Base-by-base conservation (phyloP, 2,329 filamentous ascomycete species). In the Rasamsonia emersonii region DNA sequence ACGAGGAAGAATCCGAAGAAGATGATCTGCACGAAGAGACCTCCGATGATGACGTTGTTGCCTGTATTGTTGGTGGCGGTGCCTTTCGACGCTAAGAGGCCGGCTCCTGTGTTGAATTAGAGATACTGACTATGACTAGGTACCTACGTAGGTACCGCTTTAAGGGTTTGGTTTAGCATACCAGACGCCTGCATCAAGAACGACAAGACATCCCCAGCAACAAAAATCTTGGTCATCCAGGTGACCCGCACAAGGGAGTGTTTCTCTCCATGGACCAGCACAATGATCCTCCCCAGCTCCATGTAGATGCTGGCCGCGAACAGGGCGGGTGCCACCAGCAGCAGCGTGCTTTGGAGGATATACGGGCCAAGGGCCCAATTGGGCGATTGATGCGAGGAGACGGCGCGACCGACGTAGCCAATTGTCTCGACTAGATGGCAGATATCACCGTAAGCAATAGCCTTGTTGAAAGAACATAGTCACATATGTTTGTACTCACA, bases 231-330 rank as follows among this genome's bases (percentile, higher is more conserved):
- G 4, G 57, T 60, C 19, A 59, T 34, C 45, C 50, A 51, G 4
- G 30, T 41, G 3, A 25, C 25, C 6, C 33, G 41, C 15, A 59
- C 50, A 4, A 54, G 9, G 1, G 49, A 44, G 14, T 46, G 34
- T 7, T 32, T 8, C 34, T 59, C 53, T 3, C 46, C 54, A 10
- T 50, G 25, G 0, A 46, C 37, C 10, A 49, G 26, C 2, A 30
- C 21, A n/a, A 60, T 53, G 13, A 58, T 45, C 0, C 55, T 49
- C 1, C 53, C 53, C 2, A 60, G 48, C 20, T 47, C 20, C 49
- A 53, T 56, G 40, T 56, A 56, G 9, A 56, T 46, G 0, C 43
- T 44, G 1, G 52, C 51, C 8, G 58, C 58, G 30, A 56, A 58
- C 0, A 62, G 39, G 5, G 52, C 46, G 0, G 59, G 59, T 0